Evolutionary conservation across 495 filamentous ascomycete genomes (phyloP).

Genomic region (Rhypophila decipiens): DNA sequence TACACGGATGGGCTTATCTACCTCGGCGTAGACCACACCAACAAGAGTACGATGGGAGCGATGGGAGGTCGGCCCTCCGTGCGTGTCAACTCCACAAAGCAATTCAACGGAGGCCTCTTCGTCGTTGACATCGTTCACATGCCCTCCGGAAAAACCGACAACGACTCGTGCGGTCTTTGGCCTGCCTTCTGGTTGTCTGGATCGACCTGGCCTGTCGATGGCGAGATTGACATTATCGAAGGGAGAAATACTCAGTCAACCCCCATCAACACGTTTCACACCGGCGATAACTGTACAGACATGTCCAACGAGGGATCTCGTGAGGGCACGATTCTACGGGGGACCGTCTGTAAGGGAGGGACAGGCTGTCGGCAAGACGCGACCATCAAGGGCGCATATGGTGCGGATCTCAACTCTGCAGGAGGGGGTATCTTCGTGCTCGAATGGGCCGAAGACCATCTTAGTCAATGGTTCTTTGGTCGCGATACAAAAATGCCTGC

Average conservation of each 20-base stretch:
- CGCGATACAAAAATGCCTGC: slow-evolving; percentile 38
- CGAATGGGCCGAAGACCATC: slow-evolving; percentile 60
- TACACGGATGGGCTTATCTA: slow-evolving; percentile 44
- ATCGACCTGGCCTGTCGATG: slow-evolving; percentile 66
- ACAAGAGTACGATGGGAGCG: slow-evolving; percentile 30
- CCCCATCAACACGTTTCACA: slow-evolving; percentile 74
- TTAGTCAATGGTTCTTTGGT: slow-evolving; percentile 77
- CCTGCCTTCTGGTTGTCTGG: slow-evolving; percentile 66
- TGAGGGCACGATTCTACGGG: slow-evolving; percentile 38
- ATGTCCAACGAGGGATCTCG: slow-evolving; percentile 44
- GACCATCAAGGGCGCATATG: slow-evolving; percentile 49
- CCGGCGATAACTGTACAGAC: slow-evolving; percentile 54
- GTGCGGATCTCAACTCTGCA: slow-evolving; percentile 62
- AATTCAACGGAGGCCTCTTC: slow-evolving; percentile 64
- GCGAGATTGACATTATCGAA: slow-evolving; percentile 92
- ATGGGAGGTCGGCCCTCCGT: slow-evolving; percentile 69
- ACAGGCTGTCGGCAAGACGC: slow-evolving; percentile 44
- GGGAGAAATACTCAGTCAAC: slow-evolving; percentile 63
- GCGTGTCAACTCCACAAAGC: slow-evolving; percentile 61
- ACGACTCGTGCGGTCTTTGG: slow-evolving; percentile 52
- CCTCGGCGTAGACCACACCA: slow-evolving; percentile 49
- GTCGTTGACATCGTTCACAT: slow-evolving; percentile 72
- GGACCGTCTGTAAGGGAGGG: slow-evolving; percentile 41
- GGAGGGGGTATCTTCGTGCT: slow-evolving; percentile 75
- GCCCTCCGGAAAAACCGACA: slow-evolving; percentile 46